A percentile compares a stretch with the other conserved stretches of the same genome.
Conservation (phyloP, 2,329 filamentous ascomycete genomes). For the Beauveria scarabaeidicola region DNA sequence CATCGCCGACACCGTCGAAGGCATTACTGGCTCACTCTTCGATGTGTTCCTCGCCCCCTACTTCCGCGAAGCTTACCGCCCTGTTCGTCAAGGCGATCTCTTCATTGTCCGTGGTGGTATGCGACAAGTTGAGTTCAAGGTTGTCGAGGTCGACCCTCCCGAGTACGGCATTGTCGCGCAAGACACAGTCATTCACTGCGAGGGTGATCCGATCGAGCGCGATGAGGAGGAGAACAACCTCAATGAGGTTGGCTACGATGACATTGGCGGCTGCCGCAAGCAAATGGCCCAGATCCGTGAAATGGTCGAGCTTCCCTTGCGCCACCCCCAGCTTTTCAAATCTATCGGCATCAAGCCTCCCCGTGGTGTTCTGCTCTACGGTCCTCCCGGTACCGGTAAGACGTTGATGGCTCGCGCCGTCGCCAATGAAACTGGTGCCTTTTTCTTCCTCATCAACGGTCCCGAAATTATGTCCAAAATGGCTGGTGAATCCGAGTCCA, state of each 20-base stretch:
- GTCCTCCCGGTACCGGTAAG: slow-evolving; percentile 98
- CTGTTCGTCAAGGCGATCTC: slow-evolving; percentile 91
- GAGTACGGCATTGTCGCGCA: slow-evolving; percentile 99
- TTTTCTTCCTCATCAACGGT: slow-evolving; percentile 99
- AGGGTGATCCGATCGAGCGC: slow-evolving; percentile 88
- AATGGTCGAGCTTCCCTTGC: slow-evolving; percentile 91
- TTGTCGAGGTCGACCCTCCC: slow-evolving; percentile 95
- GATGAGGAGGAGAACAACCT: slow-evolving; percentile 99
- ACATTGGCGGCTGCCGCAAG: slow-evolving; percentile 98
- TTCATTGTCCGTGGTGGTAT: slow-evolving; percentile 97
- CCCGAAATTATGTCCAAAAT: slow-evolving; percentile 99
- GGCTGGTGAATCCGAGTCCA: slow-evolving; percentile 98
- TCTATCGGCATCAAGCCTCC: slow-evolving; percentile 99
- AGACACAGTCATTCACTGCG: slow-evolving; percentile 97
- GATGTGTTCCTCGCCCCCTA: slow-evolving; percentile 99
- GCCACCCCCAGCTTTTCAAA: slow-evolving; percentile 98
- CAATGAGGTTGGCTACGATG: slow-evolving; percentile 97
- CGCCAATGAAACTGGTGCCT: slow-evolving; percentile 96
- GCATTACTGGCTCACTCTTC: slow-evolving; percentile 93
- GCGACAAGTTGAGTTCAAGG: slow-evolving; percentile 99
- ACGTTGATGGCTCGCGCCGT: slow-evolving; percentile 98
- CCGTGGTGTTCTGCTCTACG: slow-evolving; percentile 92
- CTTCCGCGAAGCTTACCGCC: slow-evolving; percentile 98
- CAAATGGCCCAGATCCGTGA: slow-evolving; percentile 99
- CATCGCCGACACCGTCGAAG: slow-evolving; percentile 96